Evolutionary conservation across 805 yeast species (phyloP).

Genomic region (Kluyveromyces wickerhamii): DNA sequence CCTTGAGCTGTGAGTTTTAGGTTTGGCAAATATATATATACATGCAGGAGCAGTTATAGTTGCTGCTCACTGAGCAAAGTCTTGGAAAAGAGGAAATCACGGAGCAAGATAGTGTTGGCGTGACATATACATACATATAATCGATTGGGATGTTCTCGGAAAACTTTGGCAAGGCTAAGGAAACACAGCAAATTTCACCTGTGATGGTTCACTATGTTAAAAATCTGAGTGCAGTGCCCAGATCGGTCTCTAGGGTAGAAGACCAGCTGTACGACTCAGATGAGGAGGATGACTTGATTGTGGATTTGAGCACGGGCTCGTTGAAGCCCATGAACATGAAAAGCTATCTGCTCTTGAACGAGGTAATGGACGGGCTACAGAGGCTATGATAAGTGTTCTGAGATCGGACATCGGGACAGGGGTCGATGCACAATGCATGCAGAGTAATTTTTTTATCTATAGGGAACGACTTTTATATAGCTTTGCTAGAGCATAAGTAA

Average conservation of each 20-base stretch:
- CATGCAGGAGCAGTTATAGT: no score
- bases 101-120: no score
- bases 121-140: background rate
- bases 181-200: conserved; percentile 1
- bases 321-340: conserved; percentile 20
- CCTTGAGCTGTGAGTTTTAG: no score
- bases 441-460: no score
- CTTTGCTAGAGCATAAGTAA: no score
- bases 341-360: conserved; percentile 19
- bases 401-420: no score
- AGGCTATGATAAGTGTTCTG: no score
- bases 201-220: conserved; percentile 3
- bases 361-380: conserved; percentile 20
- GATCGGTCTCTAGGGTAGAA: background rate
- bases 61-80: no score
- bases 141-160: background rate
- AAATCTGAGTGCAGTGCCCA: background rate
- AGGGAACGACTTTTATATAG: no score
- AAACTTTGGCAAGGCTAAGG: conserved; percentile 2
- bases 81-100: no score
- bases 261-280: conserved; percentile 6
- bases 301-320: conserved; percentile 26
- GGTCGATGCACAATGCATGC: no score
- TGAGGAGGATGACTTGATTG: conserved; percentile 25
- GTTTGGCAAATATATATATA: no score